Evolutionary conservation across 2,329 filamentous ascomycete genomes (phyloP), one percentile per base, ranked within the genome.

Genomic region (Fusarium albidum): DNA sequence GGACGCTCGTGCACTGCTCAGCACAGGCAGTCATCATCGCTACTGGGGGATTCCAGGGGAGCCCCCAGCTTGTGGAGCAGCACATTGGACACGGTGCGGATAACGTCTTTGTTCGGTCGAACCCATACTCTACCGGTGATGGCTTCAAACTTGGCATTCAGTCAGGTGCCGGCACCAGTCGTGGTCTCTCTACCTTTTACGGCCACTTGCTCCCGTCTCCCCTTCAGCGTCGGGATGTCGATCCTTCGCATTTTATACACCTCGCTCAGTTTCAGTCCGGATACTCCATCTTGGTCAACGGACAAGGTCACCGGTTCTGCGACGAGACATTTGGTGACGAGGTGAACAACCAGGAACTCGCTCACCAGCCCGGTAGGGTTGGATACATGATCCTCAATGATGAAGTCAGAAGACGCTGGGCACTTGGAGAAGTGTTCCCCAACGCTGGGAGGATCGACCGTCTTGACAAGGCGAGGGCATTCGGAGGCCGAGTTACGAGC

Each of bases 321-420:
- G 55, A 57, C 14, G 55, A 57, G 31, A 57, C 55, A n/a, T 51
- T 55, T 4, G 55, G 55, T 3, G 55, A 55, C 5, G 55, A 57
- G 29, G 55, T 57, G 21, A 57, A 57, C 37, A 57, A 57, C 39
- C 51, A 57, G 12, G 55, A 57, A 5, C 50, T 57, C 9, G 51
- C 55, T 7, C 55, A 39, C 9, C 51, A 57, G 29, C 55, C 46
- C 4, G 41, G 39, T 4, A 45, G 51, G 8, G 33, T 57, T 14
- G 55, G 50, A 9, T 57, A 57, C 29, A 57, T 57, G 55, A 48
- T 57, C 13, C 50, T 55, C 13, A 55, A 57, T 27, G 45, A 57
- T 15, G 38, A 51, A 8, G 33, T 50, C 12, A 18, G 55, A 25
- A 57, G 51, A 25, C 27, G 31, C 3, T 57, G 55, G 55, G 55